Evolutionary conservation across 2,329 filamentous ascomycete genomes (phyloP), one percentile per base, ranked within the genome.

Genomic region (Lachnellula subtilissima): DNA sequence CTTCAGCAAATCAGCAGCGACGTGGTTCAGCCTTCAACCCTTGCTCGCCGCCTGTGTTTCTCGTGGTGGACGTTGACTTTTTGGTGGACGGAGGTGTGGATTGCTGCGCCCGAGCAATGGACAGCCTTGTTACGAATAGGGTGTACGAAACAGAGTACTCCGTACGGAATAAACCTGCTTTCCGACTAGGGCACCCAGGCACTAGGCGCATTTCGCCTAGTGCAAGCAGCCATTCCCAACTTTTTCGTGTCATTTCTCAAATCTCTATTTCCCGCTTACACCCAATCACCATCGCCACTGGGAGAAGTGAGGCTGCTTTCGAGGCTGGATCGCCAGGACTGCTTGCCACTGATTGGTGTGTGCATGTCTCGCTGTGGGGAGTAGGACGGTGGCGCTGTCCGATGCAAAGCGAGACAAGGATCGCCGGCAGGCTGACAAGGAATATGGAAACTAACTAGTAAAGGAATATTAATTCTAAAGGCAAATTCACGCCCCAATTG

Each of bases 231-330:
- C 56, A 59, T 48, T 28, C 28, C 8, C 28, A 28, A 28, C 8
- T 7, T 52, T 47, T 58, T 39, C 50, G 56, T 63, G 56, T 25
- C 60, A 53, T 61, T 61, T 65, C 59, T 51, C 47, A 53, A 59
- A 61, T 57, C 48, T 61, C 59, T 56, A 59, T 60, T 58, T 57
- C 55, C 55, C 32, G 22, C n/a, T 25, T 28, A 25, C n/a, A 40
- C 39, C 59, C 62, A 59, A 64, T 61, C 49, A 59, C 12, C 45
- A 51, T 17, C 28, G 37, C 11, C 15, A 17, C 5, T n/a, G 39
- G 22, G 23, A 22, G 40, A 52, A 60, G 60, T 64, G 61, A 64
- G 63, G 63, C 63, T 65, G 58, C 58, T 39, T 48, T 50, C 40
- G 48, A 40, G 50, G 59, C 53, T 54, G 45, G 53, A 52, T 55